These are phyloP conservation scores for Erysimum cheiranthoides DNA, from an alignment of 345 rosid species.

Conservation along the genomic window DNA sequence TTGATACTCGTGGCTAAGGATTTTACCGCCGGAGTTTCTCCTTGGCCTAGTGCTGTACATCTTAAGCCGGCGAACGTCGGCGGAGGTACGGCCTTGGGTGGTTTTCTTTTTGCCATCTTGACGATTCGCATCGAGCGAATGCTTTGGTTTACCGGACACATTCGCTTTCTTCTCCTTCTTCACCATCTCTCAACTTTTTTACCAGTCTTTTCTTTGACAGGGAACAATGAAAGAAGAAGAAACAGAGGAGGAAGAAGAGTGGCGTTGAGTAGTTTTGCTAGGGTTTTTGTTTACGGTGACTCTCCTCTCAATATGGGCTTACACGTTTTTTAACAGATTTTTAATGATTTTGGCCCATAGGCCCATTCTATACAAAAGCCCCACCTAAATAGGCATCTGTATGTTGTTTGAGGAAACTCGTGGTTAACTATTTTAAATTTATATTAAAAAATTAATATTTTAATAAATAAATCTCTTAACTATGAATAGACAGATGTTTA, in stretches of 20 bases:
- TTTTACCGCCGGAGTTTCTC: conserved; percentile 62
- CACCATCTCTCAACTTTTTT: conserved; percentile 41
- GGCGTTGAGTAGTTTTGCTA: conserved; percentile 14
- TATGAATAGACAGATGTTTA: too few species aligned
- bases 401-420: too few species aligned
- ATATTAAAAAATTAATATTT: too few species aligned
- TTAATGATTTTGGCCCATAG: neutral
- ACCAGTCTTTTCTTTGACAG: neutral
- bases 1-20: conserved; percentile 71
- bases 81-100: conserved; percentile 57
- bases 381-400: neutral
- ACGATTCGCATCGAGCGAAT: conserved; percentile 87
- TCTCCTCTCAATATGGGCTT: conserved; percentile 23
- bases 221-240: conserved; percentile 4
- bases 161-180: conserved; percentile 72
- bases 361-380: conserved; percentile 7
- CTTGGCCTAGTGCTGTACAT: conserved; percentile 77
- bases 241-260: conserved; percentile 4
- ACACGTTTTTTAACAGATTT: too few species aligned
- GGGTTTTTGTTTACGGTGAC: conserved; percentile 15
- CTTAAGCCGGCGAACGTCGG: conserved; percentile 87
- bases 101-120: conserved; percentile 55
- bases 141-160: conserved; percentile 88
- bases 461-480: too few species aligned
- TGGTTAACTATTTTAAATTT: too few species aligned